Evolutionary conservation across 23 red algal species (phyloP), one percentile per base, ranked within the genome.

Genomic region (Chondrus crispus): DNA sequence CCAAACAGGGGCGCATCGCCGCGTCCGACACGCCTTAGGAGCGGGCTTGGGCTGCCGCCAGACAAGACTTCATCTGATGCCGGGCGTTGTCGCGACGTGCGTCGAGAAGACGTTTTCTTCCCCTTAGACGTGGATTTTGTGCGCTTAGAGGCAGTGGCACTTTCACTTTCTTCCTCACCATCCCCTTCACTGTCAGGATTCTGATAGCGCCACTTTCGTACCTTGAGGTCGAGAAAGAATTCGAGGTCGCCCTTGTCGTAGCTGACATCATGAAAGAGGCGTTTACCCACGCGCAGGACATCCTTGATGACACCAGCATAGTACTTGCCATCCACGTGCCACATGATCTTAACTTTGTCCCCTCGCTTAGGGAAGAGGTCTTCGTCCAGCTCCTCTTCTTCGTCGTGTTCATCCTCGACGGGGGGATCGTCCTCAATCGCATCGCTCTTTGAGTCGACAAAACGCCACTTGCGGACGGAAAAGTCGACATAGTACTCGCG

Each of bases 271-370:
- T 90, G 73, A 26, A 90, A 90, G 51, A 53, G 72, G 7, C 72
- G 46, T 22, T 48, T 90, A 20, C 55, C 46, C 16, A 53, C 45
- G 16, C 73, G 69, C 20, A 90, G 74, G 57, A 90, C 73, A 42
- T 90, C 87, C 28, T 64, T 26, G 14, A 90, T 54, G 35, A 33
- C 2, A 53, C 87, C 87, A 28, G 87, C 11, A 79, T 90, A 90
- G 48, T 90, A 90, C 45, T 79, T 58, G 20, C 37, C 51, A 69
- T 90, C 87, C 48, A 90, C 87, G 52, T 90, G 87, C 87, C 87
- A 90, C 74, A 63, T 57, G 53, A 90, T 73, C 26, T 63, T 3
- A 11, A 90, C 28, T 7, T 90, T 81, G 20, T 90, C 87, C 38
- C 36, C 87, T 32, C 47, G 3, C 6, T 80, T 90, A 3, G 87